Evolutionary conservation across 352 stramenopile genomes (phyloP), one percentile per base, ranked within the genome.

Genomic region (Pythium aquatile): DNA sequence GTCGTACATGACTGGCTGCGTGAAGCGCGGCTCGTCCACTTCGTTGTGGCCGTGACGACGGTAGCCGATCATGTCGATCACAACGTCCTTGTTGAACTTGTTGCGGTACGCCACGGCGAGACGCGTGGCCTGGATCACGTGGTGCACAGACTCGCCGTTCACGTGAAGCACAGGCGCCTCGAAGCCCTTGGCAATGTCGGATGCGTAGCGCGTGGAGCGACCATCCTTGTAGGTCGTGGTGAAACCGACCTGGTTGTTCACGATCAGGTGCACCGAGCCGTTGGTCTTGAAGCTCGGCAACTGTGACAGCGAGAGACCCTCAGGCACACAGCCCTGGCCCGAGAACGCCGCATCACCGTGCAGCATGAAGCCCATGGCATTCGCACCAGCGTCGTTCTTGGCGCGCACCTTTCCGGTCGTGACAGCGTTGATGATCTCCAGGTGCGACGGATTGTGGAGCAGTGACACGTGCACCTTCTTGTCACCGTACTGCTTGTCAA

Each of bases 241-340:
- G 73, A 94, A 97, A 5, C 85, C 90, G 8, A 97, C 86, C 53
- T 97, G 85, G 76, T 97, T 97, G 68, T 97, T 97, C 40, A 97
- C 81, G 26, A 97, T 83, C 39, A 96, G 68, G 55, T 97, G 89
- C 47, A 97, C 74, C 1, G 88, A 88, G 47, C 89, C 89, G 16
- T 77, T 75, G 6, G 82, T 93, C 39, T 73, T 72, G 48, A 93
- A 97, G 59, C 82, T 83, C 3, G 85, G 87, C 28, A 97, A 63
- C 46, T 93, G 85, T 1, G 83, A 88, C 48, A 96, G 76, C 17
- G 73, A 83, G 26, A 97, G 63, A 0, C 78, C 78, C 51, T 97
- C 89, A 0, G 83, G 75, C 10, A 97, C 89, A 54, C 86, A 94
- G 3, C 88, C 88, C 64, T 96, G 88, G 10, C 87, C 87, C 29